Conservation (phyloP, 2,329 filamentous ascomycete genomes). For the Mollisiaceae sp. region DNA sequence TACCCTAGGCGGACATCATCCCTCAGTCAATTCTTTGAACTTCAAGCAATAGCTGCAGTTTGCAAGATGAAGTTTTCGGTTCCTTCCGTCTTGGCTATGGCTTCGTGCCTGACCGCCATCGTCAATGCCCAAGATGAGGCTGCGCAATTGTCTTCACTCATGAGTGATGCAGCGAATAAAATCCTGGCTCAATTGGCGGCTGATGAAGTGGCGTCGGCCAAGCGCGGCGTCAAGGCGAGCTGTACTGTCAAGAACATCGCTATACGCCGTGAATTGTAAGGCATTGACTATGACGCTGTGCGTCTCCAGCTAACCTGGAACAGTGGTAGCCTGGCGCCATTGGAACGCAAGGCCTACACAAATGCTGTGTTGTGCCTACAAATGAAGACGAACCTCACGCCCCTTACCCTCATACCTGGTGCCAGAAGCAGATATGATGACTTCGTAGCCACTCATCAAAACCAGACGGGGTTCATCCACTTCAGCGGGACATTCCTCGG, state of each 20-base stretch:
- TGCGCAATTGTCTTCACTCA: neutral
- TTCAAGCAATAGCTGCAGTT: conserved; percentile 3
- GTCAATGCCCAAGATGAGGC: conserved; percentile 6
- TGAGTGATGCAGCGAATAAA: conserved; percentile 8
- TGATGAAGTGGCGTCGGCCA: conserved; percentile 15
- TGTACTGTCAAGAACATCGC: conserved; percentile 46
- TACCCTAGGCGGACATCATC: neutral
- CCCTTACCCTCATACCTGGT: conserved; percentile 37
- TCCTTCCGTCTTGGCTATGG: conserved; percentile 8
- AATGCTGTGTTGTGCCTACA: conserved; percentile 44
- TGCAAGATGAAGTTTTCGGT: conserved; percentile 8
- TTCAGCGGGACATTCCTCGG: conserved; percentile 44
- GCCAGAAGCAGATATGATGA: conserved; percentile 46
- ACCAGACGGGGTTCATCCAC: conserved; percentile 36
- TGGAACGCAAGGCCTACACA: conserved; percentile 37
- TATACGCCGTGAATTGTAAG: conserved; percentile 49
- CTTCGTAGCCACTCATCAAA: conserved; percentile 43
- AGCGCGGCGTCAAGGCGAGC: conserved; percentile 19
- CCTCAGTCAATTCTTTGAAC: conserved; percentile 4
- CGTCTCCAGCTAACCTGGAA: neutral
- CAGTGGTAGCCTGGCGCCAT: conserved; percentile 12
- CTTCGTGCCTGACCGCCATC: neutral
- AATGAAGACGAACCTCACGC: conserved; percentile 38
- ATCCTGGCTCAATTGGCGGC: conserved; percentile 7
- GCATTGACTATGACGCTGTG: neutral